Base-by-base conservation (phyloP, 2,329 filamentous ascomycete genomes). In the Fusarium sp. region DNA sequence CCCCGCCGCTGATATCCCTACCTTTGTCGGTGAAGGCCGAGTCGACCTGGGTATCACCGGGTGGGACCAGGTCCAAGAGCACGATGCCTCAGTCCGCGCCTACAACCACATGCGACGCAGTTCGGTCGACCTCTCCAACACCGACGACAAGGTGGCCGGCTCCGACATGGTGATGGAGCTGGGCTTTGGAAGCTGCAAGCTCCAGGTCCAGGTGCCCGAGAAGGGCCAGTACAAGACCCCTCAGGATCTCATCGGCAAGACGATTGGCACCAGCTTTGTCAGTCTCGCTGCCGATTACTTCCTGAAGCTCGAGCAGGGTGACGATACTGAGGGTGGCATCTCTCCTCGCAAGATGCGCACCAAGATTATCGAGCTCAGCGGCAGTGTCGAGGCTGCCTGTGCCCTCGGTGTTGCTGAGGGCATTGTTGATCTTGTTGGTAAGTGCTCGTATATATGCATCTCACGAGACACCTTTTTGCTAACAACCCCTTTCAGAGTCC, bases 11-110 rank as follows among this genome's bases (percentile, higher is more conserved):
- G 96, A 99, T 82, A 99, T 99, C 80, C 96, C 96, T 6, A 98
- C 95, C 42, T 98, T 98, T 80, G 95, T 99, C 56, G 96, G 96
- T 66, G 95, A 98, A 84, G 96, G 96, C 67, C 92, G 92, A 71
- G 94, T 98, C 56, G 95, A 98, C 80, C 87, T 99, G 17, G 96
- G 96, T 72, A 99, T 99, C 81, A 98, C 96, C 0, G 96, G 96
- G 59, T 90, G 91, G 79, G 96, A 99, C 81, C 95, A 98, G 80
- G 94, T 98, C 57, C 92, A 92, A 70, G 96, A 98, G 84, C 94
- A 98, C 84, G 94, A 95, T 84, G 92, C 92, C 53, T 86, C 85
- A 31, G 85, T 91, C 27, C 84, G 86, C 53, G 82, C 84, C 40
- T 79, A 86, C 51, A 85, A 86, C 69, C 87, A 85, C 79, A 82